Evolutionary conservation across 306 rosid genomes (phyloP).

Genomic region (Echinosophora koreensis): DNA sequence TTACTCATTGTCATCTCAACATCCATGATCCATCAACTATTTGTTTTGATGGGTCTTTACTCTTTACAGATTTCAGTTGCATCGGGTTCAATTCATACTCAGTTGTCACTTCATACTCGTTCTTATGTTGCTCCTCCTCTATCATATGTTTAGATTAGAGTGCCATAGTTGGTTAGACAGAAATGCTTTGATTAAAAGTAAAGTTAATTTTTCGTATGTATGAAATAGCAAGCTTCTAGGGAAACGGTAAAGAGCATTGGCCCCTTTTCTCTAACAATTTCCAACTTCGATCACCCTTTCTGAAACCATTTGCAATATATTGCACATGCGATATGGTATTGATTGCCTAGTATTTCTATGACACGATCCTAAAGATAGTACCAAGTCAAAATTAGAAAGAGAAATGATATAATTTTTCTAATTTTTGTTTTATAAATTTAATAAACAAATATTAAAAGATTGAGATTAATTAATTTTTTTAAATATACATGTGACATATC

Average conservation of each 20-base stretch:
- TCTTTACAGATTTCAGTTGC: neutral
- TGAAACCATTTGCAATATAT: conserved; percentile 6
- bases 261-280: conserved; percentile 30
- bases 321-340: conserved; percentile 31
- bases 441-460: too few species aligned
- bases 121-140: neutral
- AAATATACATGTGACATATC: too few species aligned
- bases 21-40: too few species aligned
- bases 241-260: neutral
- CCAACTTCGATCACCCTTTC: conserved; percentile 11
- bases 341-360: conserved; percentile 9
- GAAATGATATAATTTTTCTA: too few species aligned
- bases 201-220: neutral
- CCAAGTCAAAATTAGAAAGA: neutral
- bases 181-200: neutral
- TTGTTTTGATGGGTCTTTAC: neutral
- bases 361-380: conserved; percentile 2
- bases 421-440: too few species aligned
- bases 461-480: too few species aligned
- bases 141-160: neutral
- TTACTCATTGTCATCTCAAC: too few species aligned
- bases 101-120: neutral
- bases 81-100: neutral
- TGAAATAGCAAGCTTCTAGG: conserved; percentile 4
- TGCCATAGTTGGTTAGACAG: conserved; percentile 4